These are phyloP conservation scores for Dentipellis sp. DNA, from an alignment of 768 basidiomycete genomes.

Conservation along the genomic window DNA sequence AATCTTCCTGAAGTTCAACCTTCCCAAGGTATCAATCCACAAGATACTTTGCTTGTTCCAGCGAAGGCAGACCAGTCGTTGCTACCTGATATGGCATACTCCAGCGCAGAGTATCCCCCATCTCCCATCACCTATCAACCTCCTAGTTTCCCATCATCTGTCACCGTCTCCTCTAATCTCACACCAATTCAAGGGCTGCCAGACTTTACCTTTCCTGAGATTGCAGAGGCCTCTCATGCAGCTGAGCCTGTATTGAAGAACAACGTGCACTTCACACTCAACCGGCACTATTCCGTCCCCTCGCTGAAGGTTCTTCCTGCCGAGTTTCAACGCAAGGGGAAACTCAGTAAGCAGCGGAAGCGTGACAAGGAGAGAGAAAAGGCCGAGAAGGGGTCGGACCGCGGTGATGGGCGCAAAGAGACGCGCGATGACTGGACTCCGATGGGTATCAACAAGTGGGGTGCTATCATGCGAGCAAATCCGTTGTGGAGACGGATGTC, in stretches of 20 bases:
- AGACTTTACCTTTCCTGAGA: conserved; percentile 3
- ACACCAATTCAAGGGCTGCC: conserved; percentile 7
- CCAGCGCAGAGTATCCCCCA: neutral
- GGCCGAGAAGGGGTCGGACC: conserved; percentile 29
- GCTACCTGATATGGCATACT: too few species aligned
- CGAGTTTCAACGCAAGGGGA: conserved; percentile 44
- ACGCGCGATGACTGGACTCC: conserved; percentile 55
- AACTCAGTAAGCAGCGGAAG: conserved; percentile 38
- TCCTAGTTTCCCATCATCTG: neutral
- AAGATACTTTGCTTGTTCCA: too few species aligned
- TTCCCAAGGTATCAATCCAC: too few species aligned
- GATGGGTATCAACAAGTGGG: conserved; percentile 55
- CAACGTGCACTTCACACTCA: conserved; percentile 24
- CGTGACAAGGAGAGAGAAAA: conserved; percentile 41
- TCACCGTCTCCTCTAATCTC: neutral
- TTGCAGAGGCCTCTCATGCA: neutral
- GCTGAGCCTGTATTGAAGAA: conserved; percentile 14
- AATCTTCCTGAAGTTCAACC: too few species aligned
- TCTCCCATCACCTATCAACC: neutral
- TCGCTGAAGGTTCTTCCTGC: conserved; percentile 43
- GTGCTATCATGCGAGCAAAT: conserved; percentile 65
- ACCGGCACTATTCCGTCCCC: conserved; percentile 44
- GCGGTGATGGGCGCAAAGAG: conserved; percentile 23
- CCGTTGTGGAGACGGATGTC: conserved; percentile 65
- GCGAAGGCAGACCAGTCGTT: too few species aligned